Base-by-base conservation (phyloP, 371 early-diverging fungal genomes). In the Mortierella sp. region DNA sequence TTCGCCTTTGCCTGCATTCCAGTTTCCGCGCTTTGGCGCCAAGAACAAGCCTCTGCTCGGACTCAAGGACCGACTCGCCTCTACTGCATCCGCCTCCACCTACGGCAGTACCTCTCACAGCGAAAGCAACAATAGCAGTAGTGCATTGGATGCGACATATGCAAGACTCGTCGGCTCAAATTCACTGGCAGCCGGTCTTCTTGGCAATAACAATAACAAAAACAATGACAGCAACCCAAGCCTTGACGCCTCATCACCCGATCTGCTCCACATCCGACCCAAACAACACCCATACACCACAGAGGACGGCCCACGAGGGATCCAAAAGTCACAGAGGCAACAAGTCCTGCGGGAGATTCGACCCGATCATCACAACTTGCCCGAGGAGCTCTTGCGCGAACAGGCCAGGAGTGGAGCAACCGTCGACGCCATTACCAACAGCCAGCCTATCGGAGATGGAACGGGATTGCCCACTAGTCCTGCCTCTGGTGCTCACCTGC, bases 341-440 rank as follows among this genome's bases (percentile, higher is more conserved):
- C 61, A 66, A 19, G 67, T 80, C 26, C 39, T 80, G 66, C 53
- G 69, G 41, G 80, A 76, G 66, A 80, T 80, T 44, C 76, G 80
- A 26, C 80, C 80, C 9, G 80, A 80, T 48, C 71, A 63, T 8
- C 72, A 73, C 11, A 76, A 80, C 44, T 29, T 80, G 45, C 80
- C 80, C 61, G 80, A 76, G 67, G 80, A 76, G 26, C 66, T 80
- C 24, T 66, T 80, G 61, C 55, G 80, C 45, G 80, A 80, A 34
- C 76, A 76, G 63, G 80, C 80, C 43, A 70, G 70, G 47, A 72
- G 75, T 63, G 80, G 76, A 19, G 80, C 80, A 24, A 66, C 65
- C 1, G 69, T 74, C 22, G 71, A 75, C 34, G 80, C 79, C 31
- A 68, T 68, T 43, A 73, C 52, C 39, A 72, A 47, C 34, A 40